Conservation (phyloP, 352 stramenopile genomes). For the Phytophthora macrochlamydospora region DNA sequence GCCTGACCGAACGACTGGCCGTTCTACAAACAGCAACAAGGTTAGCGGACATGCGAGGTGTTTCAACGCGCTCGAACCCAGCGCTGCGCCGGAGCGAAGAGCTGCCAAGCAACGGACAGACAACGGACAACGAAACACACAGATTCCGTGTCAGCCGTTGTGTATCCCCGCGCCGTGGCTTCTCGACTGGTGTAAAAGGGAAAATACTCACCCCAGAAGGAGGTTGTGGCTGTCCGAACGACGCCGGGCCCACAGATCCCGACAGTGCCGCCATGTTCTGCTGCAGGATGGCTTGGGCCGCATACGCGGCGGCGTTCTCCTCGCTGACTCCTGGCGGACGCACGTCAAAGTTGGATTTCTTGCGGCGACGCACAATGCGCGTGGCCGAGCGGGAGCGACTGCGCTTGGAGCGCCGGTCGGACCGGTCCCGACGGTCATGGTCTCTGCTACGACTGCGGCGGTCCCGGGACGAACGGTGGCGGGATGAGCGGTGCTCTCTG, state of each 20-base stretch:
- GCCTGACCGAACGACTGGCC: constrained; percentile 6
- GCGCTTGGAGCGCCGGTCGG: constrained; percentile 48
- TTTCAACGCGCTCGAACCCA: constrained; percentile 19
- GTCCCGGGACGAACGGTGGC: constrained; percentile 45
- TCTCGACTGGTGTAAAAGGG: constrained; percentile 1
- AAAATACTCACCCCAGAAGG: constrained; percentile 31
- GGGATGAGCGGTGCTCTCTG: constrained; percentile 44
- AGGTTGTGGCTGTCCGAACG: constrained; percentile 53
- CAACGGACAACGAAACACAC: constrained; percentile 61
- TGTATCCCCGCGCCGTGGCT: constrained; percentile 34
- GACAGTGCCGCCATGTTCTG: constrained; percentile 81
- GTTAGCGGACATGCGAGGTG: constrained; percentile 33
- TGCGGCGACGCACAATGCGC: constrained; percentile 54
- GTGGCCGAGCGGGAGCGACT: constrained; percentile 53
- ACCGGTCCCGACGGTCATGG: constrained; percentile 35
- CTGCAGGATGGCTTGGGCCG: constrained; percentile 84
- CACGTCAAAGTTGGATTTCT: constrained; percentile 88
- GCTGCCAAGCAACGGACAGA: constrained; percentile 45
- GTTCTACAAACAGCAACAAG: constrained; percentile 37
- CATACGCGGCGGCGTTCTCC: constrained; percentile 82
- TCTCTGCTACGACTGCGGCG: constrained; percentile 50
- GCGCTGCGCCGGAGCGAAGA: constrained; percentile 20
- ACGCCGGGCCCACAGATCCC: constrained; percentile 62
- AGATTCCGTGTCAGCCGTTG: constrained; percentile 52
- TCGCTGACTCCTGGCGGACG: constrained; percentile 79